Conservation (phyloP, 495 filamentous ascomycete species). For the Daldinia childiae region DNA sequence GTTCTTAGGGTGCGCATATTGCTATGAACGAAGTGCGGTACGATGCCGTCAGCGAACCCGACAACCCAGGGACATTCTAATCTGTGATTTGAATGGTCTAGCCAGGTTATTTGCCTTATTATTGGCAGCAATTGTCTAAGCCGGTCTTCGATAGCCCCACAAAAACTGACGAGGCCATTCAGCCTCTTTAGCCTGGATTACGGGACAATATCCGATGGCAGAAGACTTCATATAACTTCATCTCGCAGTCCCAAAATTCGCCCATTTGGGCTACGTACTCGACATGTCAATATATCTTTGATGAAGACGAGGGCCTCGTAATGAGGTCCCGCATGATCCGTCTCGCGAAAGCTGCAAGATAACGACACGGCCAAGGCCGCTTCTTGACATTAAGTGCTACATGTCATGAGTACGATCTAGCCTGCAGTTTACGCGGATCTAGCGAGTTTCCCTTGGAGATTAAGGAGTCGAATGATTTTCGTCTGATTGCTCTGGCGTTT, state of each 20-base stretch:
- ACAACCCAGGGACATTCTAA: background rate
- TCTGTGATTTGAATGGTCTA: slow-evolving; percentile 23
- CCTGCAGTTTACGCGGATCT: slow-evolving; percentile 1
- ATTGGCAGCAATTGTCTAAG: slow-evolving; percentile 32
- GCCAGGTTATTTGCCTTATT: slow-evolving; percentile 2
- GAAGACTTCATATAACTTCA: slow-evolving; percentile 47
- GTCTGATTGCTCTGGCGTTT: slow-evolving; percentile 12
- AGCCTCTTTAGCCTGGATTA: slow-evolving; percentile 47
- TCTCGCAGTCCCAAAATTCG: slow-evolving; percentile 38
- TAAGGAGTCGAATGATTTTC: background rate
- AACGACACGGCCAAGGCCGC: slow-evolving; percentile 28
- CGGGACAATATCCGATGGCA: slow-evolving; percentile 43
- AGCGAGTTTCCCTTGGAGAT: background rate
- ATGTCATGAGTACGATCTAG: slow-evolving; percentile 1
- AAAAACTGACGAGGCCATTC: slow-evolving; percentile 39
- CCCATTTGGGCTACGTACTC: slow-evolving; percentile 16
- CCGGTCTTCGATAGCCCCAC: slow-evolving; percentile 32
- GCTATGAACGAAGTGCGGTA: slow-evolving; percentile 15
- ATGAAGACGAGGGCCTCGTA: slow-evolving; percentile 33
- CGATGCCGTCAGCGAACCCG: slow-evolving; percentile 11
- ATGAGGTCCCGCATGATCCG: slow-evolving; percentile 26
- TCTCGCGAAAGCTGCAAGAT: slow-evolving; percentile 30
- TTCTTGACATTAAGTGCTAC: slow-evolving; percentile 2
- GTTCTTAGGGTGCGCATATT: slow-evolving; percentile 30
- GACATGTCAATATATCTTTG: slow-evolving; percentile 35